Conservation (phyloP, 2,329 filamentous ascomycete species). For the Domatiomyces globalis region DNA sequence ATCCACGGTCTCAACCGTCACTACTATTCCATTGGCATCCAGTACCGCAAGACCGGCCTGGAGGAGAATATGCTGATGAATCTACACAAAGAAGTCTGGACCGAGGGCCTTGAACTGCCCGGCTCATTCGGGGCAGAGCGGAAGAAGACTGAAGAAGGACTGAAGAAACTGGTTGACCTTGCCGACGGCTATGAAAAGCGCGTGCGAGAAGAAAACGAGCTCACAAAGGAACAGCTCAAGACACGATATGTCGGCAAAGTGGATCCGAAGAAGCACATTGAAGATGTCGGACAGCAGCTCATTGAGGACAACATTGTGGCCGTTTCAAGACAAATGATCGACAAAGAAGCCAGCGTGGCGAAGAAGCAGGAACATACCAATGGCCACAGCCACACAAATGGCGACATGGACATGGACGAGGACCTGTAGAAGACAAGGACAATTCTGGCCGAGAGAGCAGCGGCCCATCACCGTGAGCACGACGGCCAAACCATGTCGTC, state of each 20-base stretch:
- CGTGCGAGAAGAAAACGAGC: constrained; percentile 94
- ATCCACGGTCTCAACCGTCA: constrained; percentile 97
- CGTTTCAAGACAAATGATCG: constrained; percentile 97
- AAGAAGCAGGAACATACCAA: constrained; percentile 44
- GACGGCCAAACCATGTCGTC: too few species aligned
- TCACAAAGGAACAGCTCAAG: constrained; percentile 95
- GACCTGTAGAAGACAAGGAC: constrained; percentile 25
- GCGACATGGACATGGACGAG: constrained; percentile 57
- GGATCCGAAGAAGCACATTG: constrained; percentile 97
- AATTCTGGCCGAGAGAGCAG: background rate
- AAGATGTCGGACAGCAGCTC: constrained; percentile 87
- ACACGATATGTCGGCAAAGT: constrained; percentile 98
- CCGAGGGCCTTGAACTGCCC: constrained; percentile 90
- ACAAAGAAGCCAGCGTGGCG: constrained; percentile 92
- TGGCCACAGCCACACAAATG: constrained; percentile 33
- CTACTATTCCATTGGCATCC: constrained; percentile 98
- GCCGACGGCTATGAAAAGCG: constrained; percentile 97
- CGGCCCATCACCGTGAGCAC: background rate
- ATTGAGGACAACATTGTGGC: constrained; percentile 99
- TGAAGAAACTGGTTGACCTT: constrained; percentile 75
- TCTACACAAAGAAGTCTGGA: constrained; percentile 98
- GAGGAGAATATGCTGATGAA: constrained; percentile 99
- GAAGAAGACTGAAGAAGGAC: constrained; percentile 68
- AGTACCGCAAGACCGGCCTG: constrained; percentile 91
- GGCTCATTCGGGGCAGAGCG: constrained; percentile 86